Conservation (phyloP, 2,329 filamentous ascomycete species). For the Colletotrichum tabaci region DNA sequence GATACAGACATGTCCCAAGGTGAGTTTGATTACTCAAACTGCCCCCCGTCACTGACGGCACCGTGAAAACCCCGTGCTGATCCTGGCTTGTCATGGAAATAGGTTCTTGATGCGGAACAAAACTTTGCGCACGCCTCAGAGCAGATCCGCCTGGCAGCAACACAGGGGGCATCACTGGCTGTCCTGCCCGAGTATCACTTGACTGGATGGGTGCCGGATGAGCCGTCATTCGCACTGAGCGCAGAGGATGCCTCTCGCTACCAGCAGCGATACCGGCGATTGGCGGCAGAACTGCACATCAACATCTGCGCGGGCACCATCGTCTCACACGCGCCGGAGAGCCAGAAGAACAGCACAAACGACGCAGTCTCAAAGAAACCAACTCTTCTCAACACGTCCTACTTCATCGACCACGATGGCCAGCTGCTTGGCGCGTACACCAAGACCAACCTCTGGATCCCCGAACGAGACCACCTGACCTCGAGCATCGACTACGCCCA, state of each 20-base stretch:
- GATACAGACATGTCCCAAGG: slow-evolving; percentile 29
- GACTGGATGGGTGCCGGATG: slow-evolving; percentile 35
- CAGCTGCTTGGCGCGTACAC: slow-evolving; percentile 65
- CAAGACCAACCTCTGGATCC: slow-evolving; percentile 71
- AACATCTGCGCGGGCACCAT: slow-evolving; percentile 73
- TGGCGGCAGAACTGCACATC: slow-evolving; percentile 69
- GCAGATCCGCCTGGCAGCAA: slow-evolving; percentile 25
- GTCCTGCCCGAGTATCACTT: slow-evolving; percentile 37
- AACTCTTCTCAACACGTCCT: slow-evolving; percentile 59
- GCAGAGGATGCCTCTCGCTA: slow-evolving; percentile 48
- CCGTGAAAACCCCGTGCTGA: neutral
- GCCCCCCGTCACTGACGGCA: neutral
- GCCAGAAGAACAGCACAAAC: neutral
- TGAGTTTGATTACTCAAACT: neutral
- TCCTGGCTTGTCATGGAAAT: too few relatives aligned
- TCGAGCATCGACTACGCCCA: slow-evolving; percentile 48
- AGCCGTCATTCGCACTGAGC: slow-evolving; percentile 30
- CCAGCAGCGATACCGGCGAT: slow-evolving; percentile 63
- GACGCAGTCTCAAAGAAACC: neutral
- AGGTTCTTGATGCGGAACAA: slow-evolving; percentile 19
- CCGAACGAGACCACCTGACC: slow-evolving; percentile 63
- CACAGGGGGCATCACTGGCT: slow-evolving; percentile 31
- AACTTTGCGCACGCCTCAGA: slow-evolving; percentile 31
- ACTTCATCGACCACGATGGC: slow-evolving; percentile 65
- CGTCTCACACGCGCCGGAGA: slow-evolving; percentile 61